Percentiles rank a stretch among this genome's conserved stretches.
Conservation (phyloP, 352 stramenopile species). For the Globisporangium cystogenes region DNA sequence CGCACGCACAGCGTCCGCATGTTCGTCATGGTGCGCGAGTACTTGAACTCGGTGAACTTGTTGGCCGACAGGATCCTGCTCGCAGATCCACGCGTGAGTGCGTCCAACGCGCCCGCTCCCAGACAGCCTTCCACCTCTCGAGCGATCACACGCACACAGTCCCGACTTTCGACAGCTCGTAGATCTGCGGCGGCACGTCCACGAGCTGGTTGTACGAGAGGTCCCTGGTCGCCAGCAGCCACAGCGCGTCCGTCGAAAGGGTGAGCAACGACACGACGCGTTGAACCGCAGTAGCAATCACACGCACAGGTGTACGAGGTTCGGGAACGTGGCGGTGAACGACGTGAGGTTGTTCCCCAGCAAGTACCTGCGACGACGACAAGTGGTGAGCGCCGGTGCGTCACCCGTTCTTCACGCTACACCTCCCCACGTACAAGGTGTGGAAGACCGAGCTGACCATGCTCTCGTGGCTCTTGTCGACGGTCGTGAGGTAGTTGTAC, state of each 20-base stretch:
- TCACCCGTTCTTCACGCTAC: too few species aligned
- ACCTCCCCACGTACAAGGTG: slow-evolving; percentile 4
- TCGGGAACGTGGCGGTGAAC: slow-evolving; percentile 37
- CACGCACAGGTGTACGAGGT: slow-evolving; percentile 41
- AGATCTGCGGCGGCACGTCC: slow-evolving; percentile 39
- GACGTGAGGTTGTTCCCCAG: slow-evolving; percentile 42
- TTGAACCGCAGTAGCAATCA: too few species aligned
- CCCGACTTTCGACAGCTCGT: slow-evolving; percentile 9
- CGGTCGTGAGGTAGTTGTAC: slow-evolving; percentile 6
- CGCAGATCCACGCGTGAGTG: background rate
- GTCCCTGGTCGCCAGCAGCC: slow-evolving; percentile 20
- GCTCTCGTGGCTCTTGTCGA: slow-evolving; percentile 1
- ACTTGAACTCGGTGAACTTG: background rate
- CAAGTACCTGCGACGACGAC: slow-evolving; percentile 19
- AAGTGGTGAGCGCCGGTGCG: background rate
- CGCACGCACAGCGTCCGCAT: slow-evolving; percentile 38
- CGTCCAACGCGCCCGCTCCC: background rate
- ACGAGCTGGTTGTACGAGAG: slow-evolving; percentile 48
- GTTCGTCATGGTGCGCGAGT: slow-evolving; percentile 15
- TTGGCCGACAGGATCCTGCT: background rate
- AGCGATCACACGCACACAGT: background rate
- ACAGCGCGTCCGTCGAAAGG: background rate
- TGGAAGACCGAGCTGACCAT: background rate
- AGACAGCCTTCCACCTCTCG: background rate
- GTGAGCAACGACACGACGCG: too few species aligned